Evolutionary conservation across 805 yeast genomes (phyloP), one percentile per base, ranked within the genome.

Genomic region (Metschnikowia vanudenii): DNA sequence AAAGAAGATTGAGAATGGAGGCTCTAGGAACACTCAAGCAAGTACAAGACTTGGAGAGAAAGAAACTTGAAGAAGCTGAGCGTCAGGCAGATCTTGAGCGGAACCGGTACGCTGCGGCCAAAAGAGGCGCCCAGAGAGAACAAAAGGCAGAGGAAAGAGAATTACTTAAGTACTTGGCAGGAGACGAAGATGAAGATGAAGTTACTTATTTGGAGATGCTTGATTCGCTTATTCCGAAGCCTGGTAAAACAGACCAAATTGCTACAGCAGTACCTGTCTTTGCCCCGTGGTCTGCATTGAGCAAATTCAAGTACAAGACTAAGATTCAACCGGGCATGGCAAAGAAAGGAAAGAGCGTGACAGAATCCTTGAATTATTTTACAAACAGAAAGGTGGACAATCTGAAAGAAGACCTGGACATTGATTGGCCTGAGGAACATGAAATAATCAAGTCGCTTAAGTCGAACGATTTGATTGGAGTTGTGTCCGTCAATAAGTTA

Each of bases 271-370:
- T 92, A 11, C 95, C 97, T 0, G 82, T 88, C 16, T 92, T 90
- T 74, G 97, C 94, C 0, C 99, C 99, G 2, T 94, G 97, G 96
- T 66, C 79, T 11, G 76, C 97, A 0, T 63, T 94, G 52, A 75
- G 71, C 49, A 85, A 85, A 61, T 80, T 76, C 63, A 83, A 86
- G 58, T 90, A 87, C 67, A 89, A 89, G 62, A 84, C 88, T 30
- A 92, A 92, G 62, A 67, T 92, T 26, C 87, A 82, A 54, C 91
- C 96, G 0, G 88, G 88, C 2, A 72, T 77, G 24, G 82, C 83
- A 22, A 94, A 94, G 63, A 91, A 92, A 61, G 96, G 97, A 2
- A 94, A 94, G 60, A 83, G 94, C 1, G 71, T 88, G 30, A 75
- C 76, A 46, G 97, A 90, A 49, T 74, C 84, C 1, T 57, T 88